A percentile compares a stretch with the other conserved stretches of the same genome.
phyloP scores from a whole-genome alignment of 2,329 filamentous ascomycete species.

The Fusarium globosum region DNA sequence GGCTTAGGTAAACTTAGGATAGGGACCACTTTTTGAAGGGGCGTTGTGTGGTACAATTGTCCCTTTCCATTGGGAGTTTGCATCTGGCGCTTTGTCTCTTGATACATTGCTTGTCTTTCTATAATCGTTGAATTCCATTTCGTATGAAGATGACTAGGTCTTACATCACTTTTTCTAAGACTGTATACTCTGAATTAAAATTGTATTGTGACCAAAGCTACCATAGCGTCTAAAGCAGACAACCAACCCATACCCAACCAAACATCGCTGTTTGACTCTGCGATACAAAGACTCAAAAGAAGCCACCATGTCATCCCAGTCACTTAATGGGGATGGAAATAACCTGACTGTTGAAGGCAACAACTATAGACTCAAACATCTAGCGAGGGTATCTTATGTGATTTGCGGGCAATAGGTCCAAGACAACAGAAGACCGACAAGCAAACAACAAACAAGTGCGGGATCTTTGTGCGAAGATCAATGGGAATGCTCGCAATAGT shows the following conservation, averaged over 20 bases:
- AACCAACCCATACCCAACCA: neutral
- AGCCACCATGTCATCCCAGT: neutral
- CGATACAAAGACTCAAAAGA: neutral
- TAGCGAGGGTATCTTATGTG: neutral
- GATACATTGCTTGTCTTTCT: neutral
- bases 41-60: neutral
- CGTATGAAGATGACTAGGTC: neutral
- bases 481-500: neutral
- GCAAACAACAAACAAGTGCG: neutral
- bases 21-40: neutral
- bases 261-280: neutral
- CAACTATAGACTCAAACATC: neutral
- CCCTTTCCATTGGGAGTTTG: neutral
- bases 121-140: neutral
- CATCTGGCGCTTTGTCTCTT: neutral
- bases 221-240: neutral
- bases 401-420: neutral
- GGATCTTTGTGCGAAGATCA: no score
- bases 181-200: neutral
- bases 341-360: neutral
- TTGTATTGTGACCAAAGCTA: neutral
- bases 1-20: neutral
- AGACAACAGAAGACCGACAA: neutral
- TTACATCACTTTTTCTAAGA: accelerated
- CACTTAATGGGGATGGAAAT: neutral